Evolutionary conservation across 257 asterid genomes (phyloP).

Genomic region (Scutellaria baicalensis): DNA sequence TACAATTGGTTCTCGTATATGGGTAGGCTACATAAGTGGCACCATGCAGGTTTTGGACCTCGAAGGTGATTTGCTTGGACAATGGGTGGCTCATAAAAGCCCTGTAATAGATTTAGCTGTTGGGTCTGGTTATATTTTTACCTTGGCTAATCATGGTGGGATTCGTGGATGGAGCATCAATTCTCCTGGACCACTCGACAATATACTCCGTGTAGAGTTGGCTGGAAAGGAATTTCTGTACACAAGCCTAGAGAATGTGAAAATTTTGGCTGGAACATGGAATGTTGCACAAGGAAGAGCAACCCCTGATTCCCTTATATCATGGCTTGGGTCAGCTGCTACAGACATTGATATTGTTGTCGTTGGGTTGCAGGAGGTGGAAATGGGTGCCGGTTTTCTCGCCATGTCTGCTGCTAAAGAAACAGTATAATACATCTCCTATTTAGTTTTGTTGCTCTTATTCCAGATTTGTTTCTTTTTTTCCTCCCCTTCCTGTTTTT

Average conservation of each 20-base stretch:
- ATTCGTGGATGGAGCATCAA: slow-evolving; percentile 93
- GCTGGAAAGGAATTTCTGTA: slow-evolving; percentile 71
- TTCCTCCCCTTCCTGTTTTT: neutral
- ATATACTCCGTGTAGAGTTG: slow-evolving; percentile 58
- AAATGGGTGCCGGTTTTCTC: slow-evolving; percentile 99
- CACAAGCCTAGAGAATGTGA: slow-evolving; percentile 71
- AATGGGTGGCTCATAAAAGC: slow-evolving; percentile 81
- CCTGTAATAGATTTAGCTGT: slow-evolving; percentile 70
- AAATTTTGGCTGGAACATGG: slow-evolving; percentile 95
- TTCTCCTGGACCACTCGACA: slow-evolving; percentile 85
- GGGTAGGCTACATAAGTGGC: slow-evolving; percentile 93
- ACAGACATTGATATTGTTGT: slow-evolving; percentile 65
- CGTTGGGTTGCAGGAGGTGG: slow-evolving; percentile 96
- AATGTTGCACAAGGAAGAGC: slow-evolving; percentile 97
- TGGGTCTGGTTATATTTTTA: slow-evolving; percentile 60
- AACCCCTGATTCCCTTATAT: slow-evolving; percentile 73
- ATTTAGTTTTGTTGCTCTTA: neutral
- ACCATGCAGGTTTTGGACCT: slow-evolving; percentile 80
- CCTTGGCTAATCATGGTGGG: slow-evolving; percentile 96
- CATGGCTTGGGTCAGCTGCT: slow-evolving; percentile 88
- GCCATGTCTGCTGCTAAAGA: slow-evolving; percentile 99
- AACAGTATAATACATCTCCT: slow-evolving; percentile 50
- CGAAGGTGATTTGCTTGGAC: slow-evolving; percentile 69
- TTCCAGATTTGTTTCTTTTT: neutral
- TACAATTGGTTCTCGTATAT: slow-evolving; percentile 64